A percentile compares a stretch with the other conserved stretches of the same genome.
Conservation (phyloP, 805 yeast species). For the Isabelozyma heimii region DNA sequence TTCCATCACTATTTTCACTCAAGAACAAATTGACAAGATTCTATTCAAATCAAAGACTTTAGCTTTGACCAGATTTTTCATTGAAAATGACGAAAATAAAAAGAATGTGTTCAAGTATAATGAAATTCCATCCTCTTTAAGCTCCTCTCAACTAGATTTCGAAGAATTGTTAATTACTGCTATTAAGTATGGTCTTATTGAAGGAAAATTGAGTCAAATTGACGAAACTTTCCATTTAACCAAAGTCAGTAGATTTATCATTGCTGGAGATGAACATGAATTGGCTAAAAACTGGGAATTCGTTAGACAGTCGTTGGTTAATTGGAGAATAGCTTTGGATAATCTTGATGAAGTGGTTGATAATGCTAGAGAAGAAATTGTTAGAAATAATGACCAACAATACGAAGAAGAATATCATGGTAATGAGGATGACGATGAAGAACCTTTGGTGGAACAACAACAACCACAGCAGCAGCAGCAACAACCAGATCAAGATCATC, state of each 20-base stretch:
- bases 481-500: neutral
- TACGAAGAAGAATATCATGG: neutral
- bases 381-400: constrained; percentile 15
- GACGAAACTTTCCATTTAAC: constrained; percentile 38
- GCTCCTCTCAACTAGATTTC: constrained; percentile 27
- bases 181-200: constrained; percentile 42
- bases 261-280: constrained; percentile 34
- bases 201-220: constrained; percentile 45
- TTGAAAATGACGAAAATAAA: constrained; percentile 18
- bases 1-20: constrained; percentile 11
- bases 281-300: constrained; percentile 33
- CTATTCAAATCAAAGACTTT: constrained; percentile 37
- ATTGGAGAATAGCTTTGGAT: constrained; percentile 40
- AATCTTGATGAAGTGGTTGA: constrained; percentile 41
- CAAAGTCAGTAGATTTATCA: constrained; percentile 38
- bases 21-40: constrained; percentile 13
- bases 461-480: neutral
- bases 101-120: constrained; percentile 30
- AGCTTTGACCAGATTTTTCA: constrained; percentile 38
- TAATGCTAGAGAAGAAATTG: constrained; percentile 42
- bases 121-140: constrained; percentile 32
- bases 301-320: constrained; percentile 30
- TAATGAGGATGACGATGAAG: neutral
- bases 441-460: neutral
- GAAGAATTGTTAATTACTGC: constrained; percentile 40